Conservation (phyloP, 345 rosid species). For the Salix suchowensis region DNA sequence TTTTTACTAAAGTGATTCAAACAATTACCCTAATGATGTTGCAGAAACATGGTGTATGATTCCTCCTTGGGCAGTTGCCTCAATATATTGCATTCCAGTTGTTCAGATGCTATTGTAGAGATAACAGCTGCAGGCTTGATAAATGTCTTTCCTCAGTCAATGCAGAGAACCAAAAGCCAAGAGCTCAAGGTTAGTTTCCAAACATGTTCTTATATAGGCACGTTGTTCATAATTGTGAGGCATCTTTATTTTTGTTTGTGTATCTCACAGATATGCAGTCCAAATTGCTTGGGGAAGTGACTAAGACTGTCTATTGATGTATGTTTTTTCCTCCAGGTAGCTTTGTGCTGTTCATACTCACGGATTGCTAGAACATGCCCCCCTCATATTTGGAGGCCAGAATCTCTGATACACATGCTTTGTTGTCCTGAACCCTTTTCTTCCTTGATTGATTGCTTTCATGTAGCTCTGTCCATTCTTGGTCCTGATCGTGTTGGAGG, state of each 20-base stretch:
- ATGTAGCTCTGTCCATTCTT: conserved; percentile 52
- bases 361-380: conserved; percentile 75
- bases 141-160: conserved; percentile 46
- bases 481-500: conserved; percentile 49
- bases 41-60: conserved; percentile 69
- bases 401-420: conserved; percentile 53
- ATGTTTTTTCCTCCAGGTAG: conserved; percentile 40
- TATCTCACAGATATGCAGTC: neutral
- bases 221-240: neutral
- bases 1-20: conserved; percentile 3
- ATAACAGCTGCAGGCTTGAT: conserved; percentile 65
- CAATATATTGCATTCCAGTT: conserved; percentile 46
- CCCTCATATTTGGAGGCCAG: conserved; percentile 75
- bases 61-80: conserved; percentile 78
- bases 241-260: neutral
- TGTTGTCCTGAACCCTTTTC: conserved; percentile 63
- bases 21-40: conserved; percentile 1
- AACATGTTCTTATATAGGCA: conserved; percentile 7
- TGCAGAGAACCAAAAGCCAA: conserved; percentile 67
- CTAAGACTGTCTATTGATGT: neutral
- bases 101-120: conserved; percentile 66
- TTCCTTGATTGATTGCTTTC: conserved; percentile 66
- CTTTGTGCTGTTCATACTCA: conserved; percentile 63
- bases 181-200: conserved; percentile 68
- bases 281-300: neutral